These are phyloP conservation scores for Penicillium griseofulvum DNA, from an alignment of 2,329 filamentous ascomycete genomes.

Conservation along the genomic window DNA sequence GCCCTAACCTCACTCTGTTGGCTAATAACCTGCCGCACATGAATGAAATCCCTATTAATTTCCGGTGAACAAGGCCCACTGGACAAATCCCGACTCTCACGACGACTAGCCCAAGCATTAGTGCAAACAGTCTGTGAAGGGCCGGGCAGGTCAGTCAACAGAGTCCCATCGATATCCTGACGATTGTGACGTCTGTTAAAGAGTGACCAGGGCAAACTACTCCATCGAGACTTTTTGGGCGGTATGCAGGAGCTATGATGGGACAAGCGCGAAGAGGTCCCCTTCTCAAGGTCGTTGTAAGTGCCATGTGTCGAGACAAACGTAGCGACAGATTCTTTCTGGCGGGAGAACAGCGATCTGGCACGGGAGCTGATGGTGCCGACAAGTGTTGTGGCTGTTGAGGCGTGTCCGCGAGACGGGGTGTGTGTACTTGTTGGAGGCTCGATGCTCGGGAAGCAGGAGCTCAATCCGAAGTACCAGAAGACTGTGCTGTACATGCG, in stretches of 20 bases:
- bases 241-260: not conserved
- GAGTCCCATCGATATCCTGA: slow-evolving; percentile 6
- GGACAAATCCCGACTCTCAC: slow-evolving; percentile 24
- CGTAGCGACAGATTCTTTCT: slow-evolving; percentile 8
- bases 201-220: slow-evolving; percentile 11
- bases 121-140: slow-evolving; percentile 28
- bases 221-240: slow-evolving; percentile 9
- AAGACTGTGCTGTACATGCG: slow-evolving; percentile 53
- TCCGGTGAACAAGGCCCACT: slow-evolving; percentile 4
- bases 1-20: slow-evolving; percentile 31
- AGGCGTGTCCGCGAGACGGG: not conserved
- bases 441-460: slow-evolving; percentile 29
- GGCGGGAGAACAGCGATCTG: slow-evolving; percentile 27
- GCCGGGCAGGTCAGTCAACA: slow-evolving; percentile 18
- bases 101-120: slow-evolving; percentile 34
- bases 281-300: slow-evolving; percentile 27
- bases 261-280: not conserved
- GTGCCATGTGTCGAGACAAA: not conserved
- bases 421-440: slow-evolving; percentile 18
- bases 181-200: slow-evolving; percentile 10
- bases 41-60: slow-evolving; percentile 25
- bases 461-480: slow-evolving; percentile 42
- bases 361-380: slow-evolving; percentile 28
- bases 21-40: slow-evolving; percentile 34
- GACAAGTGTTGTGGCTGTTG: slow-evolving; percentile 16